Conservation (phyloP, 345 rosid species). For the Erucastrum elatum region DNA sequence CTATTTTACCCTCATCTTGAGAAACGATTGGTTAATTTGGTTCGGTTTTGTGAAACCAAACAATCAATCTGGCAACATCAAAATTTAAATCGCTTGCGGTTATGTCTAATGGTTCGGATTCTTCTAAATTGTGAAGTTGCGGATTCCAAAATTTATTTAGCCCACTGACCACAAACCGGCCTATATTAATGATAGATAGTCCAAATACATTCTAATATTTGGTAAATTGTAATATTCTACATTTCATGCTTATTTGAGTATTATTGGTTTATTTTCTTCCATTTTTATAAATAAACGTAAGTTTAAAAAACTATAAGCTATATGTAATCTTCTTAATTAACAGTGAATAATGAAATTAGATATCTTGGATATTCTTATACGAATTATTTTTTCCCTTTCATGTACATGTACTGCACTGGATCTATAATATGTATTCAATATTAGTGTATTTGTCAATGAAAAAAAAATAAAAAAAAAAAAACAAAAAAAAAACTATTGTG, state of each 20-base stretch:
- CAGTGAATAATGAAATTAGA: neutral
- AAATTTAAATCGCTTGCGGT: neutral
- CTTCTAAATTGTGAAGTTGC: neutral
- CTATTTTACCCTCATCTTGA: constrained; percentile 3
- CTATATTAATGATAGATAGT: neutral
- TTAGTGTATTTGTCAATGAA: too few species aligned
- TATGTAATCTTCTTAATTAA: neutral
- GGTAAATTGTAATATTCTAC: neutral
- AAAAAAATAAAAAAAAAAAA: too few species aligned
- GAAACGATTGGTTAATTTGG: neutral
- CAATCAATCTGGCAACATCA: neutral
- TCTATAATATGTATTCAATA: too few species aligned
- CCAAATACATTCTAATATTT: neutral
- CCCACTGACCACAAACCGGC: neutral
- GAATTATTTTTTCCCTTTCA: neutral
- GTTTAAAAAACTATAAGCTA: neutral
- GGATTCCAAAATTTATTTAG: neutral
- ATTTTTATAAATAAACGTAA: neutral
- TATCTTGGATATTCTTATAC: neutral
- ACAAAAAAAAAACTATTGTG: neutral
- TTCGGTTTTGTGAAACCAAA: neutral
- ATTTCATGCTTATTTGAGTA: neutral
- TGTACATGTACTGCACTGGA: too few species aligned
- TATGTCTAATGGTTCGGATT: neutral
- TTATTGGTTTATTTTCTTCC: neutral